Evolutionary conservation across 1,139 yeast genomes (phyloP), one percentile per base, ranked within the genome.

Genomic region (Blastobotrys elegans): DNA sequence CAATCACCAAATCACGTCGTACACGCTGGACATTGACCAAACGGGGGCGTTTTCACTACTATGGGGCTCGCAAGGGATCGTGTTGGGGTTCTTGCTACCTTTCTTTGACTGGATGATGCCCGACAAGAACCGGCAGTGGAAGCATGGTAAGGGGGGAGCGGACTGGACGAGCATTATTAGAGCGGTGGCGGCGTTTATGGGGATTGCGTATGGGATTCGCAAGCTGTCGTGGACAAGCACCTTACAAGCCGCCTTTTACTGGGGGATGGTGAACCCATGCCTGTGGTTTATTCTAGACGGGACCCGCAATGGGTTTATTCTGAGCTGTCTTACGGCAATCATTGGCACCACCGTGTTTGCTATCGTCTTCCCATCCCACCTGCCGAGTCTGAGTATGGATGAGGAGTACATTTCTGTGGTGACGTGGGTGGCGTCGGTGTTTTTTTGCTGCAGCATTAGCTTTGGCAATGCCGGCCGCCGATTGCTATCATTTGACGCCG

Each of bases 201-300:
- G 97, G 2, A 79, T 90, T 26, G 77, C 87, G 7, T 89, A 86
- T 60, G 95, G 95, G 20, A 77, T 89, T 40, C 77, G 94, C 53
- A 84, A 84, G 57, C 75, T 87, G 42, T 84, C 84, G 54, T 88
- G 96, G 96, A 70, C 76, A 38, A 79, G 89, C 0, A 77, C 87
- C 17, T 67, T 82, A 39, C 95, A 88, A 61, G 87, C 88, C 3
- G 79, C 90, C 5, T 71, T 79, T 40, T 76, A 84, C 5, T 86
- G 95, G 88, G 75, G 84, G 3, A 69, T 83, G 44, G 73, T 87
- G 50, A 86, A 85, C 66, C 84, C 94, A 0, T 79, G 87, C 14
- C 70, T 89, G 50, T 89, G 97, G 96, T 68, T 81, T 50, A 69
- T 85, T 42, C 73, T 88, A 48, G 97, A 89, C 64, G 84, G 89